Percentiles rank a stretch among this genome's conserved stretches.
phyloP scores from a whole-genome alignment of 2,329 filamentous ascomycete species.

The Neofusicoccum laricinum region DNA sequence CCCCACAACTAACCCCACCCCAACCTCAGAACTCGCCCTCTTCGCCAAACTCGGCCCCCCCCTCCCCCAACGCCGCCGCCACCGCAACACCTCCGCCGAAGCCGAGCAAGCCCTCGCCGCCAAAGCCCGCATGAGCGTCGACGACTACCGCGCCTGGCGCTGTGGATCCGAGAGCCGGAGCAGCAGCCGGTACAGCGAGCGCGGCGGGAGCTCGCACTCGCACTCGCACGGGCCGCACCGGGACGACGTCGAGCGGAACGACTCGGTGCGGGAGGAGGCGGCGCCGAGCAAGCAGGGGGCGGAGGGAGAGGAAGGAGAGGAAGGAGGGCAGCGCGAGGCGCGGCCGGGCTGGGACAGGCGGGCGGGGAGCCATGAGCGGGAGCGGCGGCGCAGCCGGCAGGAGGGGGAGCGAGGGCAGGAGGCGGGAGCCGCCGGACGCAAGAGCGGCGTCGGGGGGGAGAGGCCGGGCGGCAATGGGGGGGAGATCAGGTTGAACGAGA shows the following conservation, averaged over 20 bases:
- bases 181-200: too few species aligned
- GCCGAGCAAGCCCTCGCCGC: not conserved
- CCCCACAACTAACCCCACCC: not conserved
- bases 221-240: too few species aligned
- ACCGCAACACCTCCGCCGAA: not conserved
- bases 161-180: too few species aligned
- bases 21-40: not conserved
- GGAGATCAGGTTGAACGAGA: not conserved
- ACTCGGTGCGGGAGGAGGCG: not conserved
- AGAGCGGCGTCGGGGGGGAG: too few species aligned
- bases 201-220: too few species aligned
- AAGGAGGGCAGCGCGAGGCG: not conserved
- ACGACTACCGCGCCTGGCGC: not conserved
- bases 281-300: too few species aligned
- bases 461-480: too few species aligned
- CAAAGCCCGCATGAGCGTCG: not conserved
- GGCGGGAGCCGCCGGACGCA: too few species aligned
- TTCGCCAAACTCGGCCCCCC: constrained; percentile 4
- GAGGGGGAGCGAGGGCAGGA: too few species aligned
- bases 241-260: not conserved
- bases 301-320: not conserved
- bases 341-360: not conserved
- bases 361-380: not conserved
- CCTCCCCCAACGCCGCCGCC: not conserved
- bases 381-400: too few species aligned